These are phyloP conservation scores for Phlyctochytrium planicorne DNA, from an alignment of 192 early-diverging fungal genomes.

Conservation along the genomic window DNA sequence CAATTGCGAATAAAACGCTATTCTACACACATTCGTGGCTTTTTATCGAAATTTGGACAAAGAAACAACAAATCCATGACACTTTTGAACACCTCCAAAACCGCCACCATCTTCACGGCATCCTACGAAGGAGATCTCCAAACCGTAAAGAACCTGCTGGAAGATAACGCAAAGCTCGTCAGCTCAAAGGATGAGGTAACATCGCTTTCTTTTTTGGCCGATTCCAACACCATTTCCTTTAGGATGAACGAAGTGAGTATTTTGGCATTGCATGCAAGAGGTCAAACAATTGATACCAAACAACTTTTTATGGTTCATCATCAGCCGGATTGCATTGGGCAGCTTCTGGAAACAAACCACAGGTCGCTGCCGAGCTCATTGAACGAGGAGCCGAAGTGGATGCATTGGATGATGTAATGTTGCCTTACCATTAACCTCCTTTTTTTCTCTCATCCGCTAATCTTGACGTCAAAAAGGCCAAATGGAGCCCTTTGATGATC, in stretches of 20 bases:
- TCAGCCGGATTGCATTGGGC: slow-evolving; percentile 42
- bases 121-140: slow-evolving; percentile 16
- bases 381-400: slow-evolving; percentile 28
- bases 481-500: slow-evolving; percentile 44
- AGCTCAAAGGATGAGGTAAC: slow-evolving; percentile 16
- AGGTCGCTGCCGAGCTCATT: slow-evolving; percentile 21
- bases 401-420: slow-evolving; percentile 22
- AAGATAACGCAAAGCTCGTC: slow-evolving; percentile 6
- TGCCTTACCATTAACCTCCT: background rate
- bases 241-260: slow-evolving; percentile 5
- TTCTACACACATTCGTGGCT: too few relatives aligned
- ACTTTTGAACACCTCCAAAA: too few relatives aligned
- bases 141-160: slow-evolving; percentile 1
- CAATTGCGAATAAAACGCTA: too few relatives aligned
- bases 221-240: background rate
- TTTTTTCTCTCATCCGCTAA: background rate
- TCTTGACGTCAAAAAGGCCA: slow-evolving; percentile 13
- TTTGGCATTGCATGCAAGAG: background rate
- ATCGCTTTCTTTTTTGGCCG: background rate
- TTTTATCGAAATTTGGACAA: too few relatives aligned
- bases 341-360: slow-evolving; percentile 30
- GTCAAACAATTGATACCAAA: background rate
- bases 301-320: background rate
- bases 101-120: background rate
- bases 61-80: too few relatives aligned